A percentile compares a stretch with the other conserved stretches of the same genome.
These are phyloP conservation scores for Aciculoconidium aculeatum DNA, from an alignment of 805 yeast species.

Conservation along the genomic window DNA sequence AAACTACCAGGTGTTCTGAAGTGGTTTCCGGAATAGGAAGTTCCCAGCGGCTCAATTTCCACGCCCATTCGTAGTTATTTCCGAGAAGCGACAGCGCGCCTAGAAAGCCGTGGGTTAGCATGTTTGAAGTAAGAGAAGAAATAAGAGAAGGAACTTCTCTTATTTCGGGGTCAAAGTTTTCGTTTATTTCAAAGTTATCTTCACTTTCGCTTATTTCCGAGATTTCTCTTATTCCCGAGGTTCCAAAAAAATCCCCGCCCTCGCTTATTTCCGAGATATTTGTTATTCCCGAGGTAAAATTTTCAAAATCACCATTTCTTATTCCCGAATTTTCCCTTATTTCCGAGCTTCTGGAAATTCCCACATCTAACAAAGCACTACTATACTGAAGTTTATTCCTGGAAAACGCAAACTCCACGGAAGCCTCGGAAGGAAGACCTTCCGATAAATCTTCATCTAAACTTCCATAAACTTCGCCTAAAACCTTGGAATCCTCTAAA, in stretches of 20 bases:
- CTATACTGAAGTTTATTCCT: constrained; percentile 44
- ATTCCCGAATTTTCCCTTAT: too few relatives aligned
- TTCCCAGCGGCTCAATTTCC: constrained; percentile 80
- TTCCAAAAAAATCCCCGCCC: constrained; percentile 36
- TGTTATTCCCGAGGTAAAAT: too few relatives aligned
- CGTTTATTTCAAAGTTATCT: too few relatives aligned
- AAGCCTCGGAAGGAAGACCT: constrained; percentile 59
- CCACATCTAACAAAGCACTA: constrained; percentile 52
- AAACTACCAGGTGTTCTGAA: constrained; percentile 44
- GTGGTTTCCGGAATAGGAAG: constrained; percentile 42
- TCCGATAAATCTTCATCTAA: constrained; percentile 61
- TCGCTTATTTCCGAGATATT: too few relatives aligned
- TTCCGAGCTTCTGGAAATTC: constrained; percentile 11
- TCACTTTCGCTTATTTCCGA: too few relatives aligned
- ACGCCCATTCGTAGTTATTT: constrained; percentile 59
- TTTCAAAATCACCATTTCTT: too few relatives aligned
- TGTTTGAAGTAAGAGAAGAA: too few relatives aligned
- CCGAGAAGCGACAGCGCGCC: too few relatives aligned
- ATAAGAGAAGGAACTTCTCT: too few relatives aligned
- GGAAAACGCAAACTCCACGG: constrained; percentile 46
- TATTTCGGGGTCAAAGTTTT: too few relatives aligned
- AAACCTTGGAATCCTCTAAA: constrained; percentile 8
- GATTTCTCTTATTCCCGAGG: constrained; percentile 4
- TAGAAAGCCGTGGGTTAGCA: too few relatives aligned
- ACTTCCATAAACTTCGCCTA: constrained; percentile 40